These are phyloP conservation scores for Wickerhamomyces alni DNA, from an alignment of 805 yeast species.

Conservation along the genomic window DNA sequence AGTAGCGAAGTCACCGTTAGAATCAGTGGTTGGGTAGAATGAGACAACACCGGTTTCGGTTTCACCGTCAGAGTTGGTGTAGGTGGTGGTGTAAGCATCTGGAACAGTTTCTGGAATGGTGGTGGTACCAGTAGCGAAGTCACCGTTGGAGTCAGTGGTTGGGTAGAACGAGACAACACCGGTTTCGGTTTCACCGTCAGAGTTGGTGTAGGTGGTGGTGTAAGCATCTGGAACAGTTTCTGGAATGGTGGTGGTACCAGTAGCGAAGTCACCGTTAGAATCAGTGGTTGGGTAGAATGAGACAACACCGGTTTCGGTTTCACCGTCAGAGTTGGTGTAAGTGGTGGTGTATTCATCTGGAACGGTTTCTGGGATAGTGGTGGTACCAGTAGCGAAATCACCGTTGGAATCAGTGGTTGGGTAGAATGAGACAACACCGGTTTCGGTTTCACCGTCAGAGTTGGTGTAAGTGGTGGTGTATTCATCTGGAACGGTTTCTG, in stretches of 20 bases:
- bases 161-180: background rate
- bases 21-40: background rate
- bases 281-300: background rate
- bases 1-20: background rate
- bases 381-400: background rate
- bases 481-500: background rate
- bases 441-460: background rate
- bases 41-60: background rate
- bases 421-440: background rate
- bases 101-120: background rate
- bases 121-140: background rate
- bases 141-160: constrained; percentile 1
- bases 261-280: background rate
- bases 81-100: background rate
- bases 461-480: background rate
- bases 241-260: background rate
- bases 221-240: background rate
- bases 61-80: background rate
- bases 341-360: constrained; percentile 1
- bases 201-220: background rate
- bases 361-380: background rate
- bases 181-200: background rate
- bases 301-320: background rate
- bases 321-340: background rate
- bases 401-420: background rate